Evolutionary conservation across 345 rosid species (phyloP).

Genomic region (Eucalyptus pauciflora): DNA sequence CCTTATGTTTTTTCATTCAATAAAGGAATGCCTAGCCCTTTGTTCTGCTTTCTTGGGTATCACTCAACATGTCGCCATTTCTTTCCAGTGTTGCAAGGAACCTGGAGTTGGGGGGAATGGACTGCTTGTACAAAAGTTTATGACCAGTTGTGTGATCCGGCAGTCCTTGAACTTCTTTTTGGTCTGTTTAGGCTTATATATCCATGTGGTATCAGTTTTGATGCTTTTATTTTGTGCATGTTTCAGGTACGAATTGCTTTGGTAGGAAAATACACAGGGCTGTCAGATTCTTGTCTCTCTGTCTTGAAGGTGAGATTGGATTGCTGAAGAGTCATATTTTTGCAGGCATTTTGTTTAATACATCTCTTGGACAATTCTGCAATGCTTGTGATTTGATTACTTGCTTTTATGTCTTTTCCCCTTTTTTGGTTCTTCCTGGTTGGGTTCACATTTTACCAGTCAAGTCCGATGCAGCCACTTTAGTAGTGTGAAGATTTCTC

Average conservation of each 20-base stretch:
- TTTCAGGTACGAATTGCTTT: conserved; percentile 84
- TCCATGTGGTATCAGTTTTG: neutral
- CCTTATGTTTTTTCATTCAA: neutral
- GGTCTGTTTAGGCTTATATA: neutral
- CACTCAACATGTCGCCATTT: neutral
- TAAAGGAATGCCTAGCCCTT: neutral
- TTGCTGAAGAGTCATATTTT: neutral
- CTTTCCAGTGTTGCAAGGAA: conserved; percentile 40
- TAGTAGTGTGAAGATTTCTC: neutral
- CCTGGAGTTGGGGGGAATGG: conserved; percentile 77
- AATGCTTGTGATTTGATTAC: neutral
- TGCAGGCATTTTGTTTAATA: neutral
- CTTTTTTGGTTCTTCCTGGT: neutral
- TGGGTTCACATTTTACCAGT: neutral
- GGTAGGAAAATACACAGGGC: conserved; percentile 94
- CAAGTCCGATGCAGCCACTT: neutral
- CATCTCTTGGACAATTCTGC: neutral
- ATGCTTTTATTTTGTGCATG: neutral
- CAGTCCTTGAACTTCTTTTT: conserved; percentile 5
- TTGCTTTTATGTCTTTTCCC: neutral
- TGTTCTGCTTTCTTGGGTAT: neutral
- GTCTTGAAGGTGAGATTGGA: conserved; percentile 45
- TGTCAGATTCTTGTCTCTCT: conserved; percentile 88
- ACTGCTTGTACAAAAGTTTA: conserved; percentile 46
- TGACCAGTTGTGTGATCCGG: conserved; percentile 67